A percentile compares a stretch with the other conserved stretches of the same genome.
Evolutionary conservation across 179 eudicot species (phyloP).

Genomic region (Nepenthes alata): DNA sequence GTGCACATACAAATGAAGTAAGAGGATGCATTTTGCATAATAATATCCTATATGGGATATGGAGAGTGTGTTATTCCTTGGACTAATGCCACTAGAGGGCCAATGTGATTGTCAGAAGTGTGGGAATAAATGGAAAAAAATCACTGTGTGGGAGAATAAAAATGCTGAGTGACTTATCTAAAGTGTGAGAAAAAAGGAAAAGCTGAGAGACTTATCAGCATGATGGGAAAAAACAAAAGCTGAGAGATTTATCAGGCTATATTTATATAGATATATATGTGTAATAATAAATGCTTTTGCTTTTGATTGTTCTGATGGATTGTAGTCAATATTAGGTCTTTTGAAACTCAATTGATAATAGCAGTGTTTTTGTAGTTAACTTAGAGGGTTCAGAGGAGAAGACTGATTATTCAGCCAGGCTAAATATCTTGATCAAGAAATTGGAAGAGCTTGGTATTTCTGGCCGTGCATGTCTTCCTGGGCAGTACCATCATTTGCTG

Average conservation of each 20-base stretch:
- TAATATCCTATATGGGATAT: too few species aligned
- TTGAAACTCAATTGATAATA: neutral
- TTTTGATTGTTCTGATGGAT: neutral
- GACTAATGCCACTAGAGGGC: too few species aligned
- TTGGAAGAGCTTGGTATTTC: constrained; percentile 33
- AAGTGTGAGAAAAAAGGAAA: neutral
- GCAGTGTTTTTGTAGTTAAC: constrained; percentile 16
- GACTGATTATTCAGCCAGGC: constrained; percentile 6
- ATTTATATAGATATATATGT: neutral
- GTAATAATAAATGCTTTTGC: neutral
- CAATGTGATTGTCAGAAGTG: too few species aligned
- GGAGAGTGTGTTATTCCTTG: too few species aligned
- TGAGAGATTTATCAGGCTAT: neutral
- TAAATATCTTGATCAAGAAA: constrained; percentile 27
- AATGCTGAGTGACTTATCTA: too few species aligned
- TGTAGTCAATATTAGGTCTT: neutral
- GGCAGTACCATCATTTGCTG: constrained; percentile 27
- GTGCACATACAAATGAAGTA: too few species aligned
- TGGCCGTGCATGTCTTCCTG: constrained; percentile 31
- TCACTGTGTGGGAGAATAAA: too few species aligned
- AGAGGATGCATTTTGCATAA: too few species aligned
- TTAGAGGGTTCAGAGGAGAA: constrained; percentile 13
- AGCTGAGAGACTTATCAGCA: neutral
- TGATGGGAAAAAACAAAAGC: neutral
- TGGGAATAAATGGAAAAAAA: too few species aligned